Evolutionary conservation across 495 filamentous ascomycete species (phyloP).

Genomic region (Podospora sp.): DNA sequence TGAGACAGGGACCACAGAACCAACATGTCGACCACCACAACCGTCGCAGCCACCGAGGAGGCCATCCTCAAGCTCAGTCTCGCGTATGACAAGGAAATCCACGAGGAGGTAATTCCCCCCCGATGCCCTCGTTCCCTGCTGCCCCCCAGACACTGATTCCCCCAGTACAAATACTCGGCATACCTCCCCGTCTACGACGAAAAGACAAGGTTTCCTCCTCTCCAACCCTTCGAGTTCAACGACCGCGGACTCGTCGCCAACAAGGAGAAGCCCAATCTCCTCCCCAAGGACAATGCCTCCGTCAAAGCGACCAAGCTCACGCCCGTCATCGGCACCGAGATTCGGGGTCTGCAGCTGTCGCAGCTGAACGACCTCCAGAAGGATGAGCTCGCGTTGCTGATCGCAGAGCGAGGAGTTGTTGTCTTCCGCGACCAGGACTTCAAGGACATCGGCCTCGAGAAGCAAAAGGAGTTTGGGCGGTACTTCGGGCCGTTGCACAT

Average conservation of each 20-base stretch:
- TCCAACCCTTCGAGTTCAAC: constrained; percentile 59
- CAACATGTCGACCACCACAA: constrained; percentile 24
- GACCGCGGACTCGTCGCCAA: constrained; percentile 62
- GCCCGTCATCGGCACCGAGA: constrained; percentile 72
- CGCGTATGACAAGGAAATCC: constrained; percentile 29
- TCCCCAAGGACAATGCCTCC: constrained; percentile 41
- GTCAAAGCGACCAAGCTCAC: constrained; percentile 61
- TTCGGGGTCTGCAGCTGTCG: constrained; percentile 69
- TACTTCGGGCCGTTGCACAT: constrained; percentile 72
- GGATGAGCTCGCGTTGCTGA: constrained; percentile 72
- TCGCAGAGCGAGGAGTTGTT: constrained; percentile 72
- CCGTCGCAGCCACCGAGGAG: constrained; percentile 18
- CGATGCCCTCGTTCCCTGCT: neutral
- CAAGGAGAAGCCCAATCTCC: constrained; percentile 60
- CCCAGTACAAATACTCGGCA: constrained; percentile 57
- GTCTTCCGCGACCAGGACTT: constrained; percentile 71
- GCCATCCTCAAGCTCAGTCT: constrained; percentile 25
- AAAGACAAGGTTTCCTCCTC: constrained; percentile 58
- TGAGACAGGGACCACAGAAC: neutral
- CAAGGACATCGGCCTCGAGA: constrained; percentile 61
- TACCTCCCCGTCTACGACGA: constrained; percentile 69
- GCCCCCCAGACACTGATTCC: neutral
- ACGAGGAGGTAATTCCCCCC: constrained; percentile 22
- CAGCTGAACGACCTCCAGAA: constrained; percentile 68
- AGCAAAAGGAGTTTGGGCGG: constrained; percentile 63